Evolutionary conservation across 257 asterid species (phyloP).

Genomic region (Eucommia ulmoides): DNA sequence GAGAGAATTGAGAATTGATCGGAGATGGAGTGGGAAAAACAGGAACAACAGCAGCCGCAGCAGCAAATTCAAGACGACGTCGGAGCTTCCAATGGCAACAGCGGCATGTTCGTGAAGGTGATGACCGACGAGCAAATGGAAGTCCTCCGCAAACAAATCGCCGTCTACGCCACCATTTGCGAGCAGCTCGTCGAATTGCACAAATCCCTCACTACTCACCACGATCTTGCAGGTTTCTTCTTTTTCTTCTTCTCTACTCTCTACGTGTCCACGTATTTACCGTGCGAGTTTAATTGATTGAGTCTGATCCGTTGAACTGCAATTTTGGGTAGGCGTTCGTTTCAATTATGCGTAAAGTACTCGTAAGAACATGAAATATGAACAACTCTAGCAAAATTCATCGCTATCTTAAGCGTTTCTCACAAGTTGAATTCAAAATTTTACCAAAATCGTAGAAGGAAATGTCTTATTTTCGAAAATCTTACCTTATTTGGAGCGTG

Average conservation of each 20-base stretch:
- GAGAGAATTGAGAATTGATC: too few relatives aligned
- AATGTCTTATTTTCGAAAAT: too few relatives aligned
- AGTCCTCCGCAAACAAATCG: constrained; percentile 89
- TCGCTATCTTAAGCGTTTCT: too few relatives aligned
- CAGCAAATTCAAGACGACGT: constrained; percentile 35
- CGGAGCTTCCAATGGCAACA: constrained; percentile 15
- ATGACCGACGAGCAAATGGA: constrained; percentile 99
- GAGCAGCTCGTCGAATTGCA: constrained; percentile 92
- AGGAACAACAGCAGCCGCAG: constrained; percentile 15
- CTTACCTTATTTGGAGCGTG: too few relatives aligned
- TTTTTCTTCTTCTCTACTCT: background rate
- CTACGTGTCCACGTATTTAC: background rate
- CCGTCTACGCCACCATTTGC: constrained; percentile 83
- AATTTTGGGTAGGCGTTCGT: too few relatives aligned
- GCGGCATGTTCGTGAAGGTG: constrained; percentile 80
- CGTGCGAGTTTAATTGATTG: too few relatives aligned
- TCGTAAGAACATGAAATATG: too few relatives aligned
- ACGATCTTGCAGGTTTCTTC: constrained; percentile 62
- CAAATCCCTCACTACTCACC: constrained; percentile 83
- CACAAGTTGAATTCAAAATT: too few relatives aligned
- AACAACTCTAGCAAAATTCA: too few relatives aligned
- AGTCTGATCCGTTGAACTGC: too few relatives aligned
- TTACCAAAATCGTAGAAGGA: too few relatives aligned
- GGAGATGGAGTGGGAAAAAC: constrained; percentile 37
- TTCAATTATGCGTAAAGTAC: too few relatives aligned